These are phyloP conservation scores for Rhizopus microsporus DNA, from an alignment of 371 early-diverging fungal species.

Conservation along the genomic window DNA sequence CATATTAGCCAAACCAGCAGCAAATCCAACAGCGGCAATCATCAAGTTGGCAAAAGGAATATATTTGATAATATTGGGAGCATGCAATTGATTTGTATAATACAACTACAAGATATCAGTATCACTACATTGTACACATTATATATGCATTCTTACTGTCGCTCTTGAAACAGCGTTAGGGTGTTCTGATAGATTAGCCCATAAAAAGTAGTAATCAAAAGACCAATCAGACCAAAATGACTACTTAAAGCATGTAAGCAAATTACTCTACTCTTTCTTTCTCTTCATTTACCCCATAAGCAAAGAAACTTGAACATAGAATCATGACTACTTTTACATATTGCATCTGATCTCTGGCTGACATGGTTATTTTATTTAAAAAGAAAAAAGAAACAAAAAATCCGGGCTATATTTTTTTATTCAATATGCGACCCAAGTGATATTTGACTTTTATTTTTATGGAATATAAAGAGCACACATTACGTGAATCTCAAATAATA, in stretches of 20 bases:
- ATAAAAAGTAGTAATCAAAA: conserved; percentile 47
- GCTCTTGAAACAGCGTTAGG: conserved; percentile 46
- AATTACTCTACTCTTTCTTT: neutral
- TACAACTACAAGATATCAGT: conserved; percentile 30
- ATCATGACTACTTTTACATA: conserved; percentile 48
- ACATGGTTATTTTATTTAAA: neutral
- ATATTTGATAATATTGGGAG: conserved; percentile 49
- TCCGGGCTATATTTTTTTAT: too few relatives aligned
- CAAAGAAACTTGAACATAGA: conserved; percentile 52
- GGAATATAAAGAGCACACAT: too few relatives aligned
- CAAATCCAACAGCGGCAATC: conserved; percentile 48
- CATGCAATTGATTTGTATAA: conserved; percentile 38
- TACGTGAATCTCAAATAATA: too few relatives aligned
- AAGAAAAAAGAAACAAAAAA: conserved; percentile 2
- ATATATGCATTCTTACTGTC: conserved; percentile 27
- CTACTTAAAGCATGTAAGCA: conserved; percentile 18
- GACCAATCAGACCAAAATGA: conserved; percentile 56
- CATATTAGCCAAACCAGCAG: conserved; percentile 52
- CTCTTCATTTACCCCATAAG: conserved; percentile 38
- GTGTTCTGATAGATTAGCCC: conserved; percentile 48
- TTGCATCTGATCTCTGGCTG: conserved; percentile 42
- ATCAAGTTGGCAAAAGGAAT: conserved; percentile 47
- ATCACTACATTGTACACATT: neutral
- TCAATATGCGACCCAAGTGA: too few relatives aligned
- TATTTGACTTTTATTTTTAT: too few relatives aligned